Conservation (phyloP, 768 basidiomycete species). For the Pisolithus albus region DNA sequence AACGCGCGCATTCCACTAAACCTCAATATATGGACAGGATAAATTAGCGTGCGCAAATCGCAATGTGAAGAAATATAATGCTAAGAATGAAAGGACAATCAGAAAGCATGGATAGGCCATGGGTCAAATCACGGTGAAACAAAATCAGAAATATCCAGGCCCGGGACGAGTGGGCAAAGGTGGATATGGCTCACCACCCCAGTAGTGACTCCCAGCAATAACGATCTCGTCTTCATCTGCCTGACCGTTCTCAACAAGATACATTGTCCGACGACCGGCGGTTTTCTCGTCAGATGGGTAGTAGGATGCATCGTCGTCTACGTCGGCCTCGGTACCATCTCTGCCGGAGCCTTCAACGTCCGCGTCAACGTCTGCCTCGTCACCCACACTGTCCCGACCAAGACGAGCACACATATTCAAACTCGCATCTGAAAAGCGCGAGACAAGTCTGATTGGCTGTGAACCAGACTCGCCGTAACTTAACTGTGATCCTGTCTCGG, state of each 20-base stretch:
- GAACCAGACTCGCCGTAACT: constrained; percentile 14
- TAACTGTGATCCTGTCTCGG: constrained; percentile 18
- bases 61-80: not conserved
- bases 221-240: constrained; percentile 19
- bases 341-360: constrained; percentile 11
- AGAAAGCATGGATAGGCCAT: no score
- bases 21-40: not conserved
- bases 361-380: constrained; percentile 12
- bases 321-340: constrained; percentile 9
- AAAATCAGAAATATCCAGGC: constrained; percentile 23
- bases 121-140: not conserved
- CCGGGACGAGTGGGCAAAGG: constrained; percentile 17
- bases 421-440: constrained; percentile 16
- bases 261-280: constrained; percentile 30
- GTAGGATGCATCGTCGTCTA: constrained; percentile 23
- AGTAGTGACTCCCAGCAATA: constrained; percentile 15
- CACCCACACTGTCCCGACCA: constrained; percentile 12
- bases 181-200: constrained; percentile 12
- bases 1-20: not conserved
- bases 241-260: constrained; percentile 24
- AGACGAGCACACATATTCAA: constrained; percentile 13
- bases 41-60: not conserved
- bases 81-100: not conserved
- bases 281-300: constrained; percentile 27
- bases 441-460: constrained; percentile 2